Percentiles rank a stretch among this genome's conserved stretches.
These are phyloP conservation scores for Kodamaea fukazawae DNA, from an alignment of 805 yeast genomes.

Conservation along the genomic window DNA sequence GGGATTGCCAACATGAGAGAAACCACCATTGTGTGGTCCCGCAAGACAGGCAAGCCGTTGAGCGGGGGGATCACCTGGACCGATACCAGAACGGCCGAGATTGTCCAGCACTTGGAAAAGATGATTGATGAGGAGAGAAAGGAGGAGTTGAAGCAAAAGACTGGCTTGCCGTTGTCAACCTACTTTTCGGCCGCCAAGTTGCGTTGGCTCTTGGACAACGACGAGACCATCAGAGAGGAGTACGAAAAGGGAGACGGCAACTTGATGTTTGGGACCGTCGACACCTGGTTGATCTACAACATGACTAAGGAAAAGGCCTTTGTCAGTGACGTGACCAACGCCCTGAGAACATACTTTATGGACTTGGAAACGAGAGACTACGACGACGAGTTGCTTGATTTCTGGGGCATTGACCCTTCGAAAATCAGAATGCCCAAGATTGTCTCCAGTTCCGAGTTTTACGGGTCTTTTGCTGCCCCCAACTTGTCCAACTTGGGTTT, in stretches of 20 bases:
- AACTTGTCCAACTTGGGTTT: conserved; percentile 50
- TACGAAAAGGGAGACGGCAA: conserved; percentile 69
- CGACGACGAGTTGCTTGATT: conserved; percentile 69
- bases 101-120: conserved; percentile 61
- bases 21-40: conserved; percentile 87
- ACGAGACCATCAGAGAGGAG: conserved; percentile 58
- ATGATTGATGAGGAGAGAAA: conserved; percentile 54
- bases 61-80: conserved; percentile 95
- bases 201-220: conserved; percentile 85
- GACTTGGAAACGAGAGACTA: conserved; percentile 71
- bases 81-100: conserved; percentile 79
- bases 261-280: conserved; percentile 90
- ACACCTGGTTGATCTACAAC: conserved; percentile 88
- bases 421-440: conserved; percentile 72
- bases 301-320: conserved; percentile 67
- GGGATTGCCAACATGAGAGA: conserved; percentile 97
- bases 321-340: conserved; percentile 87
- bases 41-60: conserved; percentile 76
- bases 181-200: conserved; percentile 89
- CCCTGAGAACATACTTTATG: conserved; percentile 89
- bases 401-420: conserved; percentile 75
- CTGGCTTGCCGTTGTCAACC: conserved; percentile 87
- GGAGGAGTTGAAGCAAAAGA: conserved; percentile 56
- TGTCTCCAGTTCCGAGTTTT: conserved; percentile 72
- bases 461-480: conserved; percentile 70